Evolutionary conservation across 495 filamentous ascomycete genomes (phyloP), one percentile per base, ranked within the genome.

Genomic region (Bombardia bombarda): DNA sequence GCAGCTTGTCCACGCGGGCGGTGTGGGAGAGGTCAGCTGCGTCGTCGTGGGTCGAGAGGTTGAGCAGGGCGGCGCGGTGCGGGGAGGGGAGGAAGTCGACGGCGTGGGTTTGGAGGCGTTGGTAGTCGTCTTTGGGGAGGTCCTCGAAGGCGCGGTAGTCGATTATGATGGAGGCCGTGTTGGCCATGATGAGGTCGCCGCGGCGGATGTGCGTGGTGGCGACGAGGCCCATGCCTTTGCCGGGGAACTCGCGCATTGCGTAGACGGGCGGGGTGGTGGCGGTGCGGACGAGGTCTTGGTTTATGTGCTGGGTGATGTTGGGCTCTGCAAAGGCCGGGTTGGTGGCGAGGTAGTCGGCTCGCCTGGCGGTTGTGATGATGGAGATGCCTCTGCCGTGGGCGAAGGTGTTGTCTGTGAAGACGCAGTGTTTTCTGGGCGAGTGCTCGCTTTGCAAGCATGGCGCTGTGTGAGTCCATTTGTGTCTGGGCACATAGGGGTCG

Each of bases 81-180:
- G 34, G 3, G 3, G 8, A 4, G 1, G 57, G 57, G 2, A 63
- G 60, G 36, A 53, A 30, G 33, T 49, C 45, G 22, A 63, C 51
- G 1, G 51, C 60, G 5, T 25, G 30, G 4, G 45, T 44, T 23
- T 65, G 53, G 4, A 63, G 57, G 13, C 35, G 17, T 1, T 32
- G 42, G 41, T 58, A 55, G 16, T 61, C 34, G 3, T 50, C 43
- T 13, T 39, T 31, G 28, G 46, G 17, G 20, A 65, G 49, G 17
- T 52, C 54, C 20, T 57, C 47, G 36, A 63, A 63, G 23, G 43
- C 53, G 14, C 49, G 45, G 37, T 65, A 63, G 55, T 65, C 61
- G 32, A 61, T 56, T 49, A 65, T 56, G 30, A 59, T 24, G 0
- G 61, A 61, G 6, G 45, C 50, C 10, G 60, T 62, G 42, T 62